Conservation (phyloP, 2,329 filamentous ascomycete species). For the Ophiocordyceps camponoti-saundersi region DNA sequence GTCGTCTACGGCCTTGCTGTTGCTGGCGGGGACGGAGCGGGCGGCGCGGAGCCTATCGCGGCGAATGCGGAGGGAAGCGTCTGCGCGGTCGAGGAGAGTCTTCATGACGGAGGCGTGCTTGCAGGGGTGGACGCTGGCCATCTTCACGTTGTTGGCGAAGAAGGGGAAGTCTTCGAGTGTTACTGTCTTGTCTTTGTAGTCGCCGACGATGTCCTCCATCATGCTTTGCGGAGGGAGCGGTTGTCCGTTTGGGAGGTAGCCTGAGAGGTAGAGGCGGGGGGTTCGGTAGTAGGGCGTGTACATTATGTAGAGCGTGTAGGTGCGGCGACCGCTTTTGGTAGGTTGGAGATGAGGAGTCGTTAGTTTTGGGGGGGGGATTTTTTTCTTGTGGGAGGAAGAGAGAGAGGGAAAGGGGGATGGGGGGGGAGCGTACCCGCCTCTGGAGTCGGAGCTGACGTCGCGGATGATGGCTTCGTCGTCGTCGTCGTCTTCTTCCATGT, state of each 20-base stretch:
- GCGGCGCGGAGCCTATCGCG: constrained; percentile 60
- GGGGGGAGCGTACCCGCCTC: constrained; percentile 22
- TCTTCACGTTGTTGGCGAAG: constrained; percentile 81
- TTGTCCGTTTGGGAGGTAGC: constrained; percentile 64
- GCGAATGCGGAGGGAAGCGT: constrained; percentile 78
- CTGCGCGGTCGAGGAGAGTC: constrained; percentile 82
- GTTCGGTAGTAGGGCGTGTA: constrained; percentile 96
- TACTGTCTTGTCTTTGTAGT: constrained; percentile 97
- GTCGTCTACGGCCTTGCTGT: constrained; percentile 56
- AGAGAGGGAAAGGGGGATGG: not conserved
- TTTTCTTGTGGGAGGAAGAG: not conserved
- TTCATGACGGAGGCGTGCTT: constrained; percentile 98
- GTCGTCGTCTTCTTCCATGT: constrained; percentile 98
- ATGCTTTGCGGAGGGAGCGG: constrained; percentile 70
- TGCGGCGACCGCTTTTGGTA: constrained; percentile 52
- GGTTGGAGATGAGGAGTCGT: not conserved
- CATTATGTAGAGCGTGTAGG: constrained; percentile 97
- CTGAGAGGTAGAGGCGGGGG: constrained; percentile 84
- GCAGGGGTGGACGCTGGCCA: constrained; percentile 93
- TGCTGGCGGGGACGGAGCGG: constrained; percentile 19
- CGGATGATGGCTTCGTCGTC: constrained; percentile 93
- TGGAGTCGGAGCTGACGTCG: constrained; percentile 38
- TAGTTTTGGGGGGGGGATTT: not conserved
- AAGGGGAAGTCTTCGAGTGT: constrained; percentile 96
- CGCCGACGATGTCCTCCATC: constrained; percentile 94